These are phyloP conservation scores for Sporothrix inflata DNA, from an alignment of 2,329 filamentous ascomycete species.

Conservation along the genomic window DNA sequence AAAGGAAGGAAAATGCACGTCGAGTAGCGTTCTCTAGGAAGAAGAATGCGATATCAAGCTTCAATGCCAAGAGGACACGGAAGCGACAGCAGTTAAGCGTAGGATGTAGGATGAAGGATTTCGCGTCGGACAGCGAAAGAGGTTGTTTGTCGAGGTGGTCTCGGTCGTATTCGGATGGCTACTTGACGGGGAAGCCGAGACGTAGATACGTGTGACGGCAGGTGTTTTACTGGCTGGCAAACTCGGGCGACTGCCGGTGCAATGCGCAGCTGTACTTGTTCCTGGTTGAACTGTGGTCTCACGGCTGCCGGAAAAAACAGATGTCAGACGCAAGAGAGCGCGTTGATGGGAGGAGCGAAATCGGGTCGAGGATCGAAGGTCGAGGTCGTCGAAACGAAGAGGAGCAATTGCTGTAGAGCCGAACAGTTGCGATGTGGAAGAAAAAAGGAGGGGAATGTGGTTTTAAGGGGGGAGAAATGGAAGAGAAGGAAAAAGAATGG, in stretches of 20 bases:
- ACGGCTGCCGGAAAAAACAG: background rate
- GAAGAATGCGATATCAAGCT: background rate
- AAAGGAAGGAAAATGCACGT: background rate
- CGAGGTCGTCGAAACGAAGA: background rate
- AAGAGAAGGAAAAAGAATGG: background rate
- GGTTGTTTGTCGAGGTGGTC: conserved; percentile 11
- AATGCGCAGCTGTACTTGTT: background rate
- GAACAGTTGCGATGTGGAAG: background rate
- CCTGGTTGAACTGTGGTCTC: background rate
- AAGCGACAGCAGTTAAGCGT: background rate
- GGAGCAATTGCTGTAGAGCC: background rate
- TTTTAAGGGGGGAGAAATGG: background rate
- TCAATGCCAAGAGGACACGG: conserved; percentile 6
- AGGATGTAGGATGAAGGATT: background rate
- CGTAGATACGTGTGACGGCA: conserved; percentile 19
- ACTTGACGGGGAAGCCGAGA: conserved; percentile 12
- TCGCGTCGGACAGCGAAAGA: conserved; percentile 16
- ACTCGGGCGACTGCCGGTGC: background rate
- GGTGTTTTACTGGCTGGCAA: conserved; percentile 4
- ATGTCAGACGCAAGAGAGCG: background rate
- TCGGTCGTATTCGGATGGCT: background rate
- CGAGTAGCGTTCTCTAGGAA: background rate
- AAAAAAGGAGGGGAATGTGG: conserved; percentile 11
- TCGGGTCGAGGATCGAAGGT: background rate
- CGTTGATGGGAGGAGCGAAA: background rate